Evolutionary conservation across 1,139 yeast genomes (phyloP), one percentile per base, ranked within the genome.

Genomic region (Eremothecium gossypii): DNA sequence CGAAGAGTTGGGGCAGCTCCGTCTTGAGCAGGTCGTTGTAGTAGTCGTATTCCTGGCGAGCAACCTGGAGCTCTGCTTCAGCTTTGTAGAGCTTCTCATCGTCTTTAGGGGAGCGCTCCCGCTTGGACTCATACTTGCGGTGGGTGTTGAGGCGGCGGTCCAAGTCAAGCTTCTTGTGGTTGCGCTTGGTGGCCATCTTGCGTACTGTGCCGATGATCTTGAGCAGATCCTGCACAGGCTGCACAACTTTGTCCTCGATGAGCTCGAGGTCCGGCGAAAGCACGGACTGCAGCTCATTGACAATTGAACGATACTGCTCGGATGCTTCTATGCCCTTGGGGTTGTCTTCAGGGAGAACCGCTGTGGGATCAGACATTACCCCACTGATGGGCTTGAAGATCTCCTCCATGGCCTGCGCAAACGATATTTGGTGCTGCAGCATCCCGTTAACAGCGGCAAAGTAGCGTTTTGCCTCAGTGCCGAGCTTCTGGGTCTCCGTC

Each of bases 311-410:
- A 64, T 89, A 91, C 61, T 83, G 94, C 58, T 84, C 95, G 55
- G 95, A 79, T 1, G 98, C 98, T 55, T 83, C 77, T 50, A 91
- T 86, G 53, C 97, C 98, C 46, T 89, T 93, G 4, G 96, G 97
- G 58, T 89, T 87, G 52, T 94, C 96, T 61, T 91, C 97, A 0
- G 87, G 93, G 33, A 77, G 75, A 3, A 86, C 62, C 6, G 94
- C 76, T 57, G 79, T 82, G 7, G 97, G 96, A 59, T 91, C 97
- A 10, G 93, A 79, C 63, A 84, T 69, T 47, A 89, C 77, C 30
- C 98, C 98, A 45, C 91, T 79, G 49, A 91, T 91, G 2, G 99
- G 99, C 66, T 89, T 86, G 69, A 87, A 91, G 45, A 91, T 84
- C 60, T 89, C 96, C 63, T 87, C 96, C 65, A 93, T 86, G 1